Evolutionary conservation across 106 monocot genomes (phyloP), one percentile per base, ranked within the genome.

Genomic region (Dendrobium huoshanense): DNA sequence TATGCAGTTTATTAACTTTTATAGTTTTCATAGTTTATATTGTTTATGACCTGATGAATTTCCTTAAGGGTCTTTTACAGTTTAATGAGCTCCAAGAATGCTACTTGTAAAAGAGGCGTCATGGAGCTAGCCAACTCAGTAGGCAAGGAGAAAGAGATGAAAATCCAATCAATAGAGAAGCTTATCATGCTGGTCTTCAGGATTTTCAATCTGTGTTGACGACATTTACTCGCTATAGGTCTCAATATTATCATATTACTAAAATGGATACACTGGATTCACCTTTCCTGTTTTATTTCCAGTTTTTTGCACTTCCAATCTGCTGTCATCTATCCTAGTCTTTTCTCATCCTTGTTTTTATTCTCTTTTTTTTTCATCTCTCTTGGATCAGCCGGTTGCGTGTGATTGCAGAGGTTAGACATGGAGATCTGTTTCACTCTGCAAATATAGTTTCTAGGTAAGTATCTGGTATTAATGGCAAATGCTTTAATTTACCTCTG

Each of bases 391-490:
- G 97, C 82, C 97, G 97, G 10, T 84, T 97, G 81, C 90, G 97
- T 78, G 94, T 94, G 43, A 97, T 97, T 77, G 92, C 94, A 41
- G 94, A 97, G 59, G 92, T 97, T 80, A 92, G 97, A 85, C 94
- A 94, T 80, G 94, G 97, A 24, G 97, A 97, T 79, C 80, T 94
- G 47, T 97, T 97, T 81, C 94, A 97, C 79, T 85, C 90, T 75
- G 94, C 94, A 82, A 97, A 97, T 84, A 97, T 94, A 68, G 94
- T 97, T 67, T 97, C 97, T 45, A 97, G 97, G 97, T 97, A 55
- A 87, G 85, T 79, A 79, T 51, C 27, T 75, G 43, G 8, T 29
- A 78, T 27, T 85, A 48, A 25, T 48, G 25, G 19, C 20, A 44
- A 7, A 41, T 74, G 43, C 20, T 74, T 74, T 64, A 64, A 40